Evolutionary conservation across 345 rosid genomes (phyloP).

Genomic region (Lagerstroemia speciosa): DNA sequence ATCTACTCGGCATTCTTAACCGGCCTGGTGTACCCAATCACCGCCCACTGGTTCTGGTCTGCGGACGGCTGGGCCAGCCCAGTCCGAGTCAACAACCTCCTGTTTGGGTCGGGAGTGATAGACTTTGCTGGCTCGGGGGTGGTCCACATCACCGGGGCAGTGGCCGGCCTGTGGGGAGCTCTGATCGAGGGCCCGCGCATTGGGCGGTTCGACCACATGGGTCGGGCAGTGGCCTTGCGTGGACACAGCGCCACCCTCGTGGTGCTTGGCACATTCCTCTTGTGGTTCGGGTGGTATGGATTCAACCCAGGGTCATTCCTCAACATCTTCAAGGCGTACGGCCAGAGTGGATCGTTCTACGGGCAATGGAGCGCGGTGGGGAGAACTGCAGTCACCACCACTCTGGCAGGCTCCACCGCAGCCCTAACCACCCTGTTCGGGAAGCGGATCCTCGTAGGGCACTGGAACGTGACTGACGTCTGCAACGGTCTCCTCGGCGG

Average conservation of each 20-base stretch:
- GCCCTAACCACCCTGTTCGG: constrained; percentile 52
- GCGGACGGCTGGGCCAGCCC: constrained; percentile 50
- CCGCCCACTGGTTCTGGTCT: constrained; percentile 59
- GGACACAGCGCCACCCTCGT: constrained; percentile 57
- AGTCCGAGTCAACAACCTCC: constrained; percentile 10
- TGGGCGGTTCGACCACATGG: constrained; percentile 34
- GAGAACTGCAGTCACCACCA: constrained; percentile 51
- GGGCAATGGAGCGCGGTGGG: constrained; percentile 64
- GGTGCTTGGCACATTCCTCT: constrained; percentile 45
- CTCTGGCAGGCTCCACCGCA: constrained; percentile 44
- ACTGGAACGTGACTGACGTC: constrained; percentile 55
- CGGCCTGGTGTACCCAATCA: constrained; percentile 46
- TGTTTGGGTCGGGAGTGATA: constrained; percentile 41
- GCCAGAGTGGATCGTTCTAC: constrained; percentile 18
- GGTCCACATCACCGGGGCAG: constrained; percentile 54
- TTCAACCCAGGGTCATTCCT: constrained; percentile 46
- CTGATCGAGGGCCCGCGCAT: constrained; percentile 50
- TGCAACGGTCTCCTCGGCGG: constrained; percentile 57
- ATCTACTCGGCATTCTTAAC: constrained; percentile 46
- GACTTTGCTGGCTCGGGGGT: constrained; percentile 60
- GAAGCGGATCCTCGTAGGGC: constrained; percentile 35
- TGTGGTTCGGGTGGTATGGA: constrained; percentile 68
- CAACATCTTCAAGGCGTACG: constrained; percentile 29
- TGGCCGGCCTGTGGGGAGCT: constrained; percentile 58
- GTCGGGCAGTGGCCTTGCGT: constrained; percentile 25